These are phyloP conservation scores for Cryphonectria nitschkei DNA, from an alignment of 2,329 filamentous ascomycete genomes.

Conservation along the genomic window DNA sequence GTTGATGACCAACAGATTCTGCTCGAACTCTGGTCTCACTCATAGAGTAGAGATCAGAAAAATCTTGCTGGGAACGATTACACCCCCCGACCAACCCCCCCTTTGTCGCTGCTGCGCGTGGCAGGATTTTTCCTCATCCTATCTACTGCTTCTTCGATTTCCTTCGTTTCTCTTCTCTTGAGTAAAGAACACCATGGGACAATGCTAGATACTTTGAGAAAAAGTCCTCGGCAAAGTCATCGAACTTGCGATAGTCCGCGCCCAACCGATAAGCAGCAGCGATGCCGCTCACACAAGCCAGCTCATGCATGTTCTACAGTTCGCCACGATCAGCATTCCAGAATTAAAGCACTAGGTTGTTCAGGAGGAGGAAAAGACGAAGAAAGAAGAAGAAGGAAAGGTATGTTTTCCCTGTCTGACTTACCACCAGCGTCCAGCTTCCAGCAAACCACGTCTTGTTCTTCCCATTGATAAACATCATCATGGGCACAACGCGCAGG, in stretches of 20 bases:
- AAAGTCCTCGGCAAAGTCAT: slow-evolving; percentile 54
- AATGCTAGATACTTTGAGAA: slow-evolving; percentile 52
- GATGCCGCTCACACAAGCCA: slow-evolving; percentile 72
- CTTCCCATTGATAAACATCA: slow-evolving; percentile 73
- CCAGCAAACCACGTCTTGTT: slow-evolving; percentile 66
- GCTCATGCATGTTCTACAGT: slow-evolving; percentile 66
- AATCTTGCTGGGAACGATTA: neutral
- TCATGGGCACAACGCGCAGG: slow-evolving; percentile 66
- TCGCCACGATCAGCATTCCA: neutral
- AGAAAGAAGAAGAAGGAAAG: too few species aligned
- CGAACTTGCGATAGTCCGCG: slow-evolving; percentile 64
- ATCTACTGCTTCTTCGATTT: slow-evolving; percentile 10
- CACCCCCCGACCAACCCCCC: neutral
- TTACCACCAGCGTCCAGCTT: slow-evolving; percentile 70
- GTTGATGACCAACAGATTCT: neutral
- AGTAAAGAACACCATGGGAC: slow-evolving; percentile 48
- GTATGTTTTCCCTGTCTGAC: slow-evolving; percentile 30
- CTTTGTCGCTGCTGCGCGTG: neutral
- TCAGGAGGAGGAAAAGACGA: too few species aligned
- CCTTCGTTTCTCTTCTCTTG: slow-evolving; percentile 39
- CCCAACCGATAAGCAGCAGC: slow-evolving; percentile 72
- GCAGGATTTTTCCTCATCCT: neutral
- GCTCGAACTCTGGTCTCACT: neutral
- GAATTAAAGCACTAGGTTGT: neutral
- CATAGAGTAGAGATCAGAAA: neutral